phyloP scores from a whole-genome alignment of 2,329 filamentous ascomycete species.

The Epichloe bromicola region DNA sequence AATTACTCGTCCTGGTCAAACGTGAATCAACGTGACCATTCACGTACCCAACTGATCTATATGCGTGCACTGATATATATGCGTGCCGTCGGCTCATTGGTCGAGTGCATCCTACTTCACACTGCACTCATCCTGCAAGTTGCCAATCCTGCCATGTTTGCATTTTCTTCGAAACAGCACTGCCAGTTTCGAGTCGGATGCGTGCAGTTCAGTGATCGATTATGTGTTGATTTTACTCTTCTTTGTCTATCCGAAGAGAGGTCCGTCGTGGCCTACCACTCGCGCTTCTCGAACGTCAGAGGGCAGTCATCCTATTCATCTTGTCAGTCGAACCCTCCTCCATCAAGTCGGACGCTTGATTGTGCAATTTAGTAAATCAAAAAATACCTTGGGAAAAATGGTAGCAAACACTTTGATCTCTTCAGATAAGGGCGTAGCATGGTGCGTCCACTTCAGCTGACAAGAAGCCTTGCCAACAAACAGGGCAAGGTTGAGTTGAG shows the following conservation, averaged over 20 bases:
- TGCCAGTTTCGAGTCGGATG: background rate
- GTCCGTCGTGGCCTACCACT: constrained; percentile 23
- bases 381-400: constrained; percentile 84
- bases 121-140: background rate
- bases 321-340: background rate
- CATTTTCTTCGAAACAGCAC: background rate
- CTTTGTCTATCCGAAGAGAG: background rate
- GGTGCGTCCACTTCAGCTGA: constrained; percentile 80
- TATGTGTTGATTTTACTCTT: background rate
- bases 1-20: background rate
- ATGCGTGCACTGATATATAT: constrained; percentile 4
- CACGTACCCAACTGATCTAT: constrained; percentile 3
- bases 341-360: too few relatives aligned
- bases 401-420: constrained; percentile 98
- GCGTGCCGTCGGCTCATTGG: constrained; percentile 3
- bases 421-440: constrained; percentile 70
- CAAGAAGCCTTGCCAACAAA: constrained; percentile 86
- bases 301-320: constrained; percentile 62
- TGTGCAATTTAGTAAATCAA: too few relatives aligned
- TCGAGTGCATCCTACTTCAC: background rate
- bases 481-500: constrained; percentile 73
- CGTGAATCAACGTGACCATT: constrained; percentile 2
- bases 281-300: constrained; percentile 52
- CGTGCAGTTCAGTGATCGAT: too few relatives aligned
- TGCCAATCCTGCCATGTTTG: background rate